Base-by-base conservation (phyloP, 2,329 filamentous ascomycete genomes). In the Rutstroemia sp. region DNA sequence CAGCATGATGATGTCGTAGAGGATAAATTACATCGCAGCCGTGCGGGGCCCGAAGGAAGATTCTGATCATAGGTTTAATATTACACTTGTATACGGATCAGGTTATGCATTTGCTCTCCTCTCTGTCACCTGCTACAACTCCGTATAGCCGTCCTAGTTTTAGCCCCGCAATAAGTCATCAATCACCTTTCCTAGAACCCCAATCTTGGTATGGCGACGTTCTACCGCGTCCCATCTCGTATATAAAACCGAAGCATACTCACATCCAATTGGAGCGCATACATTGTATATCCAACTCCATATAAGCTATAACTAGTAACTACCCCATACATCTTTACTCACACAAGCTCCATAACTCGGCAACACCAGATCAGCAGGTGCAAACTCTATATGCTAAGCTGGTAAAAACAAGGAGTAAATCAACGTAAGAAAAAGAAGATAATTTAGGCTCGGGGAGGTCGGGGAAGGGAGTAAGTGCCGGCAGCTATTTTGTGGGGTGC, bases 211-310 rank as follows among this genome's bases (percentile, higher is more conserved):
- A 30, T 30, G 8, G 27, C 27, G 10, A 30, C 14, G 16, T 40
- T 40, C 38, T 40, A 40, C 6, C 10, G 38, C 38, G 17, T 16
- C 16, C 6, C 17, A n/a, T 40, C 38, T 17, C 38, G 16, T 40
- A 40, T 40, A 17, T n/a, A 40, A 40, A 40, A 14, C 10, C 38
- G 10, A 14, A 14, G 38, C 2, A 40, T 10, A 30, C 3, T 8
- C 38, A 5, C 16, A 16, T 30, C 38, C 39, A 10, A 54, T 54
- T 54, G 51, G 51, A 48, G 51, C 51, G 51, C 51, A 48, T 54
- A 27, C 21, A 17, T 48, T 8, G 10, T 21, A 19, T 34, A 14
- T n/a, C 39, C 7, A 34, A 40, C 44, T 48, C 42, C 51, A 39
- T 42, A 25, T 17, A 48, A 14, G 6, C 23, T 23, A 23, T 10